phyloP scores from a whole-genome alignment of 2,329 filamentous ascomycete genomes.

The Talaromyces sp. region DNA sequence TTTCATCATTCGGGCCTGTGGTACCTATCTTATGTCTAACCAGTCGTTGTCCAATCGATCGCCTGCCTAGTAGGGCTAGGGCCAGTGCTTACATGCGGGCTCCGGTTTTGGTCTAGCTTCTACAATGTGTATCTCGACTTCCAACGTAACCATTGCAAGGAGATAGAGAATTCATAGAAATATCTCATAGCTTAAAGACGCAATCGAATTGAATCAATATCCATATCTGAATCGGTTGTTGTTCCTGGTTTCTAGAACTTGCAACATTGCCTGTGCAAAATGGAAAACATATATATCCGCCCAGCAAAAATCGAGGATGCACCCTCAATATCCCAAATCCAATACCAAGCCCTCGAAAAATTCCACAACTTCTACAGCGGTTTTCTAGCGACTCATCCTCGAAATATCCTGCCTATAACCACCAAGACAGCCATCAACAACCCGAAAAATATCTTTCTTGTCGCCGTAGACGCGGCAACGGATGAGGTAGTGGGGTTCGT shows the following conservation, averaged over 20 bases:
- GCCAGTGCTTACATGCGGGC: not conserved
- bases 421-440: slow-evolving; percentile 8
- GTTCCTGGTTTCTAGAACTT: not conserved
- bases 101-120: not conserved
- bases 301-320: not conserved
- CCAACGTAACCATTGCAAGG: not conserved
- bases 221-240: not conserved
- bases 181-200: not conserved
- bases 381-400: slow-evolving; percentile 10
- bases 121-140: not conserved
- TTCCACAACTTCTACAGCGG: slow-evolving; percentile 11
- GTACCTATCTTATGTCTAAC: too few species aligned
- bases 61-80: not conserved
- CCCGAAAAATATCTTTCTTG: slow-evolving; percentile 9
- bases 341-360: slow-evolving; percentile 8
- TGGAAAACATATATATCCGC: not conserved
- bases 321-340: not conserved
- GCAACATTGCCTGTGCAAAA: not conserved
- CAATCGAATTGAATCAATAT: not conserved
- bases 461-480: slow-evolving; percentile 3
- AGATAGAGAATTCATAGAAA: not conserved
- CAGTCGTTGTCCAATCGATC: not conserved
- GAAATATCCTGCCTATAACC: not conserved
- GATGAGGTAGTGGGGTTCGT: slow-evolving; percentile 11
- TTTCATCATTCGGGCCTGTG: too few species aligned